Percentiles rank a stretch among this genome's conserved stretches.
phyloP scores from a whole-genome alignment of 2,329 filamentous ascomycete species.

The Penicillium psychrosexuale region DNA sequence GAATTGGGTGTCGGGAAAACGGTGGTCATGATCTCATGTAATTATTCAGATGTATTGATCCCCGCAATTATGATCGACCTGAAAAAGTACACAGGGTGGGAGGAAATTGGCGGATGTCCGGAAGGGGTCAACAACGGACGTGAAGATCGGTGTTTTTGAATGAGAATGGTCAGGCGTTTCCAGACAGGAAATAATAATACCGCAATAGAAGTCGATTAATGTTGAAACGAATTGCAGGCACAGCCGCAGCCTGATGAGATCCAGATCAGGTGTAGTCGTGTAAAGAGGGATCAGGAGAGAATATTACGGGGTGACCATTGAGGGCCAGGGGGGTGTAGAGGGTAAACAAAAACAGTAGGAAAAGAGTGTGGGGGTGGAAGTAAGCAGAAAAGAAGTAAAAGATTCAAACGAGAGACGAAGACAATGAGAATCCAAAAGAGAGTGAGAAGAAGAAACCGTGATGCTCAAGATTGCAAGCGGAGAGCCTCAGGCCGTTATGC shows the following conservation, averaged over 20 bases:
- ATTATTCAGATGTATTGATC: slow-evolving; percentile 12
- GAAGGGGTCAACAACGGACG: slow-evolving; percentile 20
- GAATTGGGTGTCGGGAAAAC: slow-evolving; percentile 58
- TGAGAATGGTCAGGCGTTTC: background rate
- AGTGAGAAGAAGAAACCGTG: slow-evolving; percentile 7
- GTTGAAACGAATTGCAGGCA: slow-evolving; percentile 24
- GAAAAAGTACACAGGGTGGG: background rate
- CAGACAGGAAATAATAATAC: slow-evolving; percentile 5
- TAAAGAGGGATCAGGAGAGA: slow-evolving; percentile 21
- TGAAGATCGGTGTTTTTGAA: slow-evolving; percentile 9
- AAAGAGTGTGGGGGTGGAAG: slow-evolving; percentile 9
- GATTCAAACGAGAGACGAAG: slow-evolving; percentile 18
- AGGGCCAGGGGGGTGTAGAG: background rate
- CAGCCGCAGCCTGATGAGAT: slow-evolving; percentile 23
- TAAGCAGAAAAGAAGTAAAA: slow-evolving; percentile 14
- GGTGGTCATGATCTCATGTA: slow-evolving; percentile 44
- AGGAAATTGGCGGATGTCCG: slow-evolving; percentile 11
- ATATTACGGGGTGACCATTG: slow-evolving; percentile 3
- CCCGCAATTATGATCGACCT: slow-evolving; percentile 10
- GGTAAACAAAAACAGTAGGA: slow-evolving; percentile 12
- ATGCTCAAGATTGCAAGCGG: slow-evolving; percentile 16
- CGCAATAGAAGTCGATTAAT: slow-evolving; percentile 15
- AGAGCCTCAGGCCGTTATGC: slow-evolving; percentile 21
- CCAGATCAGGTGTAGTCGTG: slow-evolving; percentile 23
- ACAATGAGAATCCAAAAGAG: background rate